These are phyloP conservation scores for Penicillium verhagenii DNA, from an alignment of 495 filamentous ascomycete species.

Conservation along the genomic window DNA sequence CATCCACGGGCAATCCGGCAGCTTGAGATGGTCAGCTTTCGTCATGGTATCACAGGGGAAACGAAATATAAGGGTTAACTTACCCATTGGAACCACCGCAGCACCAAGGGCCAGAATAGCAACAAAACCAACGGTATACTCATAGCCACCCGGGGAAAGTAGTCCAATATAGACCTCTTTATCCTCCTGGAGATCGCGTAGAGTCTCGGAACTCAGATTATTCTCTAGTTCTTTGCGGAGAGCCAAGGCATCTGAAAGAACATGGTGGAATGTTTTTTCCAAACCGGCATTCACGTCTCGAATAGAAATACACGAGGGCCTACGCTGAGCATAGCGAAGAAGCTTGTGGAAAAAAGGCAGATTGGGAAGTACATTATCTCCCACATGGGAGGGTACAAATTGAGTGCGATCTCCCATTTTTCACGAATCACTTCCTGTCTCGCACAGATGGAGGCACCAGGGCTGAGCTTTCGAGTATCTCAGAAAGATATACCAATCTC, in stretches of 20 bases:
- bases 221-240: constrained; percentile 18
- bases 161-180: constrained; percentile 48
- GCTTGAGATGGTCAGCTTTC: constrained; percentile 10
- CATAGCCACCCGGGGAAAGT: constrained; percentile 47
- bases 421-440: neutral
- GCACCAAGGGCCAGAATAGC: constrained; percentile 45
- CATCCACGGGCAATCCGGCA: constrained; percentile 32
- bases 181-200: constrained; percentile 24
- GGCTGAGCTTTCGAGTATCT: too few relatives aligned
- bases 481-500: neutral
- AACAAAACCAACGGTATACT: constrained; percentile 46
- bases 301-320: constrained; percentile 20
- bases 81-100: constrained; percentile 37
- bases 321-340: constrained; percentile 26
- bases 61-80: neutral
- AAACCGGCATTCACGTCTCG: constrained; percentile 28
- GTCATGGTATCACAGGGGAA: neutral
- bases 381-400: constrained; percentile 27
- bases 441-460: too few relatives aligned
- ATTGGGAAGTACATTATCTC: constrained; percentile 22
- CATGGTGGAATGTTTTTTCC: constrained; percentile 28
- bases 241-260: constrained; percentile 21
- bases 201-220: constrained; percentile 9
- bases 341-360: constrained; percentile 30
- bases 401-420: constrained; percentile 25